Evolutionary conservation across 1,139 yeast species (phyloP).

Genomic region (Zygoascus sp.): DNA sequence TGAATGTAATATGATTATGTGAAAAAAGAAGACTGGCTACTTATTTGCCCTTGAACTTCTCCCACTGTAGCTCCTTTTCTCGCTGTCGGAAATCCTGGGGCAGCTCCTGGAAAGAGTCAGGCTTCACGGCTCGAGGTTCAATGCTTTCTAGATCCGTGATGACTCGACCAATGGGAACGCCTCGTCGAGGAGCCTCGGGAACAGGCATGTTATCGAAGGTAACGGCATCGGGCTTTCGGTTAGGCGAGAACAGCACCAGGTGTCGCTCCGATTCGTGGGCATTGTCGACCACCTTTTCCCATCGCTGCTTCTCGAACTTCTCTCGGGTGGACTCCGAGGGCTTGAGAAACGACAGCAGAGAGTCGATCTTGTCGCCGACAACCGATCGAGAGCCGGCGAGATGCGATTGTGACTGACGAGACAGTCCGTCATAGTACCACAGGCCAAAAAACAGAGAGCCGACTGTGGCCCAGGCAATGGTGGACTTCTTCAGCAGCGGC

Average conservation of each 20-base stretch:
- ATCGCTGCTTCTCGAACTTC: conserved; percentile 12
- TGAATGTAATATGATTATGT: background rate
- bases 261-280: conserved; percentile 21
- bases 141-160: conserved; percentile 22
- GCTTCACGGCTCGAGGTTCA: conserved; percentile 15
- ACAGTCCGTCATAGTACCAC: conserved; percentile 24
- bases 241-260: conserved; percentile 11
- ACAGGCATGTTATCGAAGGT: conserved; percentile 25
- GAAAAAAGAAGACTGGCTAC: background rate
- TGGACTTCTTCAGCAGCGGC: conserved; percentile 18
- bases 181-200: conserved; percentile 26
- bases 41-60: conserved; percentile 7
- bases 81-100: conserved; percentile 9
- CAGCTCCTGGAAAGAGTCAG: conserved; percentile 4
- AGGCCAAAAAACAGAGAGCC: conserved; percentile 25
- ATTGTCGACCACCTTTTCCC: conserved; percentile 14
- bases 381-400: conserved; percentile 22
- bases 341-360: conserved; percentile 20
- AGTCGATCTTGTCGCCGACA: conserved; percentile 28
- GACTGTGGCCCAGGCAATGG: conserved; percentile 23
- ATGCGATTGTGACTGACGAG: conserved; percentile 14
- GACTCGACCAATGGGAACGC: conserved; percentile 25
- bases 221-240: conserved; percentile 13
- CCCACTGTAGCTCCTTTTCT: conserved; percentile 11
- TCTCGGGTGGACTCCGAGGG: conserved; percentile 13